A percentile compares a stretch with the other conserved stretches of the same genome.
Evolutionary conservation across 805 yeast genomes (phyloP).

Genomic region (Clavispora fructus): DNA sequence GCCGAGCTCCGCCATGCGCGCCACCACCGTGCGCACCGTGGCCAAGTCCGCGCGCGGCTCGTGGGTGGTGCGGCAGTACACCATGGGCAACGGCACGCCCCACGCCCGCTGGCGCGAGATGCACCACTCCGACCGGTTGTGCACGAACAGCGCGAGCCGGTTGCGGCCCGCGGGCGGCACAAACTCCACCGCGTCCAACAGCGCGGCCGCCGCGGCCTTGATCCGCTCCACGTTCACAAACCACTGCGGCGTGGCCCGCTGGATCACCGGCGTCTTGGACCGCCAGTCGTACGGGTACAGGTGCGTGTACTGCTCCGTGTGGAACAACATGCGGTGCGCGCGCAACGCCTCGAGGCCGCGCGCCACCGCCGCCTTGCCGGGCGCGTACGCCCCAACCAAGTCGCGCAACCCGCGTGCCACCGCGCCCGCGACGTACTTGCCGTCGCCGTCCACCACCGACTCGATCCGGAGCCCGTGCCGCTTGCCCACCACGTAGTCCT

Average conservation of each 20-base stretch:
- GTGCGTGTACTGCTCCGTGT: constrained; percentile 57
- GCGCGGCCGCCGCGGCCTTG: constrained; percentile 54
- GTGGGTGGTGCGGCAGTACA: constrained; percentile 55
- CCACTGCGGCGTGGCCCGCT: constrained; percentile 96
- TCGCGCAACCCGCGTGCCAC: constrained; percentile 41
- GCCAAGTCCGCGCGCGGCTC: constrained; percentile 56
- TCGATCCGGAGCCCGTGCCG: constrained; percentile 50
- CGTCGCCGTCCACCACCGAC: constrained; percentile 77
- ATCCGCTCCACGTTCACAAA: constrained; percentile 80
- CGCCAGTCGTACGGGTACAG: constrained; percentile 98
- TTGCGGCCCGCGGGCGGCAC: constrained; percentile 68
- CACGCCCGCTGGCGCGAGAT: constrained; percentile 92
- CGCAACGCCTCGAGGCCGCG: constrained; percentile 31
- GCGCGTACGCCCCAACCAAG: constrained; percentile 11
- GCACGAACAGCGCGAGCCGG: constrained; percentile 67
- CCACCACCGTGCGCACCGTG: constrained; percentile 52
- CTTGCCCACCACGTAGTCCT: constrained; percentile 75
- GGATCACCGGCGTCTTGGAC: constrained; percentile 89
- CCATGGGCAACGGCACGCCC: constrained; percentile 97
- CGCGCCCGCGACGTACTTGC: constrained; percentile 52
- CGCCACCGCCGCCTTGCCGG: constrained; percentile 25
- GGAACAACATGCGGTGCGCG: constrained; percentile 40
- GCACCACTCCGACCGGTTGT: constrained; percentile 91
- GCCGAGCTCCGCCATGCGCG: constrained; percentile 52
- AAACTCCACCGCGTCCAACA: constrained; percentile 62